Conservation (phyloP, 495 filamentous ascomycete species). For the Usnea hakonensis region DNA sequence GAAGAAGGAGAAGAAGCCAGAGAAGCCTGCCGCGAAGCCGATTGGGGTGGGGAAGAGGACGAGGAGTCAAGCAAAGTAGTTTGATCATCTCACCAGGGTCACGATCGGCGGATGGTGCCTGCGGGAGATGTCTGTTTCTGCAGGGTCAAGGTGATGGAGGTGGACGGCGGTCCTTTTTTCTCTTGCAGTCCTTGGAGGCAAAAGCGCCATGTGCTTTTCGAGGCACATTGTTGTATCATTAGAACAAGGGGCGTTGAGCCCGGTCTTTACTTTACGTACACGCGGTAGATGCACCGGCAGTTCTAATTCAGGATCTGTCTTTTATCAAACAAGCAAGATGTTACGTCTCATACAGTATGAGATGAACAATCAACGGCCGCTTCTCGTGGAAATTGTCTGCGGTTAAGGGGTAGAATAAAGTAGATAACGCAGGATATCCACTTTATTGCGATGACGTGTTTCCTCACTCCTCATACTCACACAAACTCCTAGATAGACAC, state of each 20-base stretch:
- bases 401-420: too few relatives aligned
- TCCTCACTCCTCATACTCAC: background rate
- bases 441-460: background rate
- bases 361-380: too few relatives aligned
- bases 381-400: too few relatives aligned
- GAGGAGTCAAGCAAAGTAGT: constrained; percentile 17
- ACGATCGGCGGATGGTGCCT: background rate
- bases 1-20: constrained; percentile 18
- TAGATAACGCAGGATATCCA: too few relatives aligned
- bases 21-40: constrained; percentile 1
- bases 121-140: background rate
- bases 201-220: constrained; percentile 1
- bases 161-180: background rate
- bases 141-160: background rate
- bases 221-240: constrained; percentile 4
- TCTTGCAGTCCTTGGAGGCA: background rate
- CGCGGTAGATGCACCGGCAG: background rate
- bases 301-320: too few relatives aligned
- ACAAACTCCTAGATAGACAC: too few relatives aligned
- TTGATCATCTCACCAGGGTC: background rate
- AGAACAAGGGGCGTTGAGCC: background rate
- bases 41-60: constrained; percentile 17
- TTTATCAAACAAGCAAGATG: too few relatives aligned
- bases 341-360: too few relatives aligned
- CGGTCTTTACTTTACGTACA: background rate